These are phyloP conservation scores for Mycena belliarum DNA, from an alignment of 768 basidiomycete species.

Conservation along the genomic window DNA sequence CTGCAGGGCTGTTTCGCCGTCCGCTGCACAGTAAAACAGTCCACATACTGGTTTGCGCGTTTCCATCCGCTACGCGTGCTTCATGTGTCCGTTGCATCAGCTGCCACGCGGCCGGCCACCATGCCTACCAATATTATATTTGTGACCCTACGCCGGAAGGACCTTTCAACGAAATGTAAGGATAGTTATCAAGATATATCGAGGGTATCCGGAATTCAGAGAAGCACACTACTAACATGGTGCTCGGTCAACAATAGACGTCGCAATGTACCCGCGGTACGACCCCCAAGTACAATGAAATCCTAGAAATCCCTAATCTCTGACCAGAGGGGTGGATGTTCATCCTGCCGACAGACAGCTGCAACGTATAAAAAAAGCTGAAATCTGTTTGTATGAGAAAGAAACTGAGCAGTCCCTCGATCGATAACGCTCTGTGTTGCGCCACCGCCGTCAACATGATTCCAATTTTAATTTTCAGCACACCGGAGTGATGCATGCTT, in stretches of 20 bases:
- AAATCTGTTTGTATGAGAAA: neutral
- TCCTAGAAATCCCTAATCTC: neutral
- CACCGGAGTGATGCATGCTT: conserved; percentile 37
- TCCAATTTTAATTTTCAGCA: too few species aligned
- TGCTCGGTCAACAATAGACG: neutral
- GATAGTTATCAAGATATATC: too few species aligned
- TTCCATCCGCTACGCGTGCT: too few species aligned
- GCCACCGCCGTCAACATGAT: conserved; percentile 36
- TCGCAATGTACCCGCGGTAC: neutral
- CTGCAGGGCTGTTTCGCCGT: neutral
- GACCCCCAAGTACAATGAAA: conserved; percentile 4
- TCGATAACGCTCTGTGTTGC: conserved; percentile 36
- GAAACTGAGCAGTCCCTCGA: conserved; percentile 33
- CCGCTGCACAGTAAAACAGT: too few species aligned
- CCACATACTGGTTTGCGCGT: too few species aligned
- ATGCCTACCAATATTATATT: conserved; percentile 9
- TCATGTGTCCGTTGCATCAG: neutral
- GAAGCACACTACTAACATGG: too few species aligned
- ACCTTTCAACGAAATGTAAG: too few species aligned
- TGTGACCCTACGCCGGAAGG: too few species aligned
- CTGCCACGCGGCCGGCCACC: neutral
- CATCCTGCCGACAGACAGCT: conserved; percentile 10
- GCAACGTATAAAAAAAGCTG: neutral
- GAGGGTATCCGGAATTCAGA: too few species aligned
- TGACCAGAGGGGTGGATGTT: conserved; percentile 5